phyloP scores from a whole-genome alignment of 352 stramenopile species.

The Phytopythium mirpurense region DNA sequence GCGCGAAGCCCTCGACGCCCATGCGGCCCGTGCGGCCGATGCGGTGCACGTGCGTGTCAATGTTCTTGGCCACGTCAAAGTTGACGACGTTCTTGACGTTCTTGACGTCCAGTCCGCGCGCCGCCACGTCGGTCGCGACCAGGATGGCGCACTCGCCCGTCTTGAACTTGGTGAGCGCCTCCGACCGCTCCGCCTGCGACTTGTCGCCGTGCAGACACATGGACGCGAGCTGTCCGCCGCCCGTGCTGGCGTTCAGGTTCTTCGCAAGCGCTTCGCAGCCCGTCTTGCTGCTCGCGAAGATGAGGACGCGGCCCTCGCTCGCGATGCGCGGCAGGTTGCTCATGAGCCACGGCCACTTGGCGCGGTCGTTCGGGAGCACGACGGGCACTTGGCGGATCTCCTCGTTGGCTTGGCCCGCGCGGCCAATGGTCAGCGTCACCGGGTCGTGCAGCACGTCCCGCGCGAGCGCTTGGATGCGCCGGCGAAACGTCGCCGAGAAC shows the following conservation, averaged over 20 bases:
- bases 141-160: constrained; percentile 56
- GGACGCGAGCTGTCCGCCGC: constrained; percentile 19
- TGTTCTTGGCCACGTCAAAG: constrained; percentile 90
- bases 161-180: constrained; percentile 67
- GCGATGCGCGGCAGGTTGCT: constrained; percentile 49
- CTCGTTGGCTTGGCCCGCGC: constrained; percentile 84
- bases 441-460: constrained; percentile 77
- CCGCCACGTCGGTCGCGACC: constrained; percentile 85
- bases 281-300: constrained; percentile 84
- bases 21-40: constrained; percentile 87
- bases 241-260: constrained; percentile 42
- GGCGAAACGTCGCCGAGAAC: constrained; percentile 85
- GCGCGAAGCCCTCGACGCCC: constrained; percentile 71
- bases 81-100: constrained; percentile 89
- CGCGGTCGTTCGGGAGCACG: constrained; percentile 63
- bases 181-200: constrained; percentile 62
- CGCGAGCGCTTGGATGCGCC: constrained; percentile 62
- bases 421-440: constrained; percentile 78
- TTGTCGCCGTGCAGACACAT: constrained; percentile 80
- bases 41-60: constrained; percentile 89
- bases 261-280: constrained; percentile 81
- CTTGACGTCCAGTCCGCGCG: constrained; percentile 86
- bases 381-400: constrained; percentile 83
- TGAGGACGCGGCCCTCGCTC: constrained; percentile 67
- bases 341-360: constrained; percentile 88